Base-by-base conservation (phyloP, 2,329 filamentous ascomycete species). In the Verticillium longisporum region DNA sequence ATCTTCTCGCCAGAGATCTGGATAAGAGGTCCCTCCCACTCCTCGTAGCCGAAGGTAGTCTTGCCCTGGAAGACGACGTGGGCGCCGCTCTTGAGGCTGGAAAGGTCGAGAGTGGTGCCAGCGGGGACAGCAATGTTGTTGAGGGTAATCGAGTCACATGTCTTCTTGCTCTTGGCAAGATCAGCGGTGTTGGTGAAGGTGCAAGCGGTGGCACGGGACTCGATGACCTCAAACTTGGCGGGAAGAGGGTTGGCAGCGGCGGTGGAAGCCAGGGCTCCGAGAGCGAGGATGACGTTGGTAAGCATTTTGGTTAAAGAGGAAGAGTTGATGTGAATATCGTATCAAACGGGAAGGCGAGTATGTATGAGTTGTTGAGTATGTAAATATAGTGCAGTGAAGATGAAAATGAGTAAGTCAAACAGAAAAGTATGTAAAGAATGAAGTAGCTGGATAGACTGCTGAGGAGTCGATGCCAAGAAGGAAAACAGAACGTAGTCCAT, bases 11-110 rank as follows among this genome's bases (percentile, higher is more conserved):
- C 88, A 1, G 81, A 82, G 64, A 89, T 77, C 33, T 80, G 78
- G 67, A 90, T 79, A 11, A 90, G 77, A 56, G 87, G 87, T 0
- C 88, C 87, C 1, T 72, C 71, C 87, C 87, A 90, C 68, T 88
- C 83, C 65, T 84, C 77, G 74, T 88, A 89, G 21, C 78, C 87
- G 68, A 87, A 90, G 61, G 82, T 85, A 21, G 87, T 90, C 18
- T 78, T 83, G 45, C 88, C 88, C 62, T 83, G 72, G 72, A 90
- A 90, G 67, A 82, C 83, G 63, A 64, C 60, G 72, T 78, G 15
- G 61, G 83, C 84, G 64, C 80, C 80, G 18, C 72, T 69, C 1
- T 76, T 77, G 45, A 87, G 75, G 33, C 75, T 73, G 10, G 83
- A 83, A 61, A 88, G 70, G 68, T 88, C 83, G 14, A 88, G 78